A percentile compares a stretch with the other conserved stretches of the same genome.
Conservation (phyloP, 805 yeast genomes). For the Blastobotrys americana region DNA sequence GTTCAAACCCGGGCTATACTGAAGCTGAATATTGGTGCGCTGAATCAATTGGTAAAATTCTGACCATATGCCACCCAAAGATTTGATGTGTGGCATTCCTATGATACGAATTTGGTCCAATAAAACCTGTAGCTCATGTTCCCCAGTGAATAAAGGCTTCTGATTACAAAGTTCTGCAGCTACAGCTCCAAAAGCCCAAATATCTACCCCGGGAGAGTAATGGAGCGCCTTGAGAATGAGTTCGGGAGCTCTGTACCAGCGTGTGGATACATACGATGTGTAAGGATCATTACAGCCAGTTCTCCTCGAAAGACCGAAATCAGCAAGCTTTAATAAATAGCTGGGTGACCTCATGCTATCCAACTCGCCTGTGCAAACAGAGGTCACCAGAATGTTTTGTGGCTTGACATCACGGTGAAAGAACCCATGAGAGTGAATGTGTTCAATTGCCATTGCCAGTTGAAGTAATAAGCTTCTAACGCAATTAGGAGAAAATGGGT, state of each 20-base stretch:
- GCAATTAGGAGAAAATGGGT: conserved; percentile 49
- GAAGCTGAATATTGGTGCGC: conserved; percentile 15
- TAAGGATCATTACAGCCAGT: conserved; percentile 52
- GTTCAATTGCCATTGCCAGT: conserved; percentile 66
- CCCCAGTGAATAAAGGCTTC: conserved; percentile 78
- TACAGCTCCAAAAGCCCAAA: conserved; percentile 90
- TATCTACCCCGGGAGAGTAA: conserved; percentile 76
- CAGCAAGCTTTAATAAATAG: conserved; percentile 78
- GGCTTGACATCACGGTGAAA: conserved; percentile 93
- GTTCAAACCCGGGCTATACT: conserved; percentile 31
- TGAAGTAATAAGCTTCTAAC: conserved; percentile 50
- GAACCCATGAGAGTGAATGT: conserved; percentile 63
- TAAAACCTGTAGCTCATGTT: conserved; percentile 70
- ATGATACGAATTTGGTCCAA: conserved; percentile 57
- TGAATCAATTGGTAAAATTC: conserved; percentile 9
- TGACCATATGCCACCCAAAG: conserved; percentile 15
- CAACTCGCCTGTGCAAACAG: neutral
- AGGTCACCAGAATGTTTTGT: conserved; percentile 71
- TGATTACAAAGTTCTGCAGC: conserved; percentile 79
- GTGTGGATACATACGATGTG: conserved; percentile 86
- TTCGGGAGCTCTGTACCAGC: conserved; percentile 97
- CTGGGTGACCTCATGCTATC: conserved; percentile 24
- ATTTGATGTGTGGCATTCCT: conserved; percentile 57
- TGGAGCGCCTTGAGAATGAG: conserved; percentile 66
- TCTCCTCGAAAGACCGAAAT: conserved; percentile 86